phyloP scores from a whole-genome alignment of 768 basidiomycete genomes.

The Lactifluus piperatus region DNA sequence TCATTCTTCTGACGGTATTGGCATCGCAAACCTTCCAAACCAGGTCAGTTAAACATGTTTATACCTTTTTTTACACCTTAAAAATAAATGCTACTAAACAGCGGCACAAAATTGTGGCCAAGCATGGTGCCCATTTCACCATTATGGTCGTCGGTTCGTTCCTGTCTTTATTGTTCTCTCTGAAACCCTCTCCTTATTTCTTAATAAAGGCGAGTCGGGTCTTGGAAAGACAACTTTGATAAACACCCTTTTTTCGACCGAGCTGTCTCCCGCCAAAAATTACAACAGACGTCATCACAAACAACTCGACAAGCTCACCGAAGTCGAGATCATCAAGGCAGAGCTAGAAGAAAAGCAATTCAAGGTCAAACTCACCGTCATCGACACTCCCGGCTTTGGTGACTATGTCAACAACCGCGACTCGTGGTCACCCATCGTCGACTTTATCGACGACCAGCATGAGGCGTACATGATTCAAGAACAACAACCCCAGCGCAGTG shows the following conservation, averaged over 20 bases:
- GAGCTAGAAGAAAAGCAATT: conserved; percentile 98
- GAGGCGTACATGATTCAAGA: conserved; percentile 97
- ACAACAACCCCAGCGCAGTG: conserved; percentile 91
- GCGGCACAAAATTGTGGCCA: conserved; percentile 99
- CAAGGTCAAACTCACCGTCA: conserved; percentile 98
- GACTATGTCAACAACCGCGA: conserved; percentile 99
- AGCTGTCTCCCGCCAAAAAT: conserved; percentile 87
- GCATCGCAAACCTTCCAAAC: conserved; percentile 96
- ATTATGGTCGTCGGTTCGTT: conserved; percentile 95
- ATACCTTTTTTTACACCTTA: conserved; percentile 1
- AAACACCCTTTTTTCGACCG: conserved; percentile 98
- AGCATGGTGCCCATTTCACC: conserved; percentile 95
- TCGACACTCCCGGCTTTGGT: conserved; percentile 98
- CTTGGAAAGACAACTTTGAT: conserved; percentile 96
- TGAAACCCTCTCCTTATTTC: not conserved
- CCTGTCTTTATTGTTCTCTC: not conserved
- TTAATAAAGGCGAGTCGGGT: conserved; percentile 78
- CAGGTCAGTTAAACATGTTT: conserved; percentile 48
- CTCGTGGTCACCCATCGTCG: conserved; percentile 96
- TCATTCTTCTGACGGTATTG: conserved; percentile 60
- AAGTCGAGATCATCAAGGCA: conserved; percentile 98
- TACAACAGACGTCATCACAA: conserved; percentile 84
- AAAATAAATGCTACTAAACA: conserved; percentile 26
- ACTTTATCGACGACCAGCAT: conserved; percentile 96
- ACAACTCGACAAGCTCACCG: conserved; percentile 97